Evolutionary conservation across 1,284 basidiomycete species (phyloP), one percentile per base, ranked within the genome.

Genomic region (Puccinia triticina): DNA sequence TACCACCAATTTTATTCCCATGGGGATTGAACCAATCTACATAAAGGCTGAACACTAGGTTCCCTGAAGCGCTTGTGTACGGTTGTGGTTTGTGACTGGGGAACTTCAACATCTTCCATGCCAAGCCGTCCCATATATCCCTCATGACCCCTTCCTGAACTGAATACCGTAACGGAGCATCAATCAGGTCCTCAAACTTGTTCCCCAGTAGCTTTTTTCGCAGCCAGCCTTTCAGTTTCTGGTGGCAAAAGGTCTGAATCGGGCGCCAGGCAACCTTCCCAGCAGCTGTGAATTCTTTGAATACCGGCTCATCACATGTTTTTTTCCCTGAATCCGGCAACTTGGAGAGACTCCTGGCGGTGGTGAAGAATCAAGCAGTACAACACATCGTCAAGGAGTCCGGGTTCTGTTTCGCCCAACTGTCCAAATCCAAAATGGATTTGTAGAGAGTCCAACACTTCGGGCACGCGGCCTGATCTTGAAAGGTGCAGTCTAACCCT

Each of bases 91-190:
- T 32, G 7, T 10, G 23, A 32, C 40, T 43, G 12, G 40, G 64
- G 34, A 37, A 67, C 34, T 37, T 77, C 2, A 77, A 66, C 46
- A 8, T 37, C 8, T 46, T 77, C 76, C 76, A 77, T 18, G 67
- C 29, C 23, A 37, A 26, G 10, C 76, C 59, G 43, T 77, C 76
- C 76, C 76, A 77, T 3, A 77, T 67, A 67, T 77, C 76, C 26
- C 21, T 50, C 48, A 77, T 66, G 55, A 59, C 18, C 12, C 74
- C 74, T 23, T 32, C 37, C 26, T n/a, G 29, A 37, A 4, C 32
- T n/a, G 18, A 8, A 61, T 57, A 40, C 34, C 23, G 4, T 55
- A 77, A 61, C 1, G 50, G 37, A 4, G 74, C 55, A 37, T 77
- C 53, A 3, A 77, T 12, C 53, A 57, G 14, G 40, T 34, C 5